Evolutionary conservation across 129 eudicot genomes (phyloP).

Genomic region (Helichrysum umbraculigerum): DNA sequence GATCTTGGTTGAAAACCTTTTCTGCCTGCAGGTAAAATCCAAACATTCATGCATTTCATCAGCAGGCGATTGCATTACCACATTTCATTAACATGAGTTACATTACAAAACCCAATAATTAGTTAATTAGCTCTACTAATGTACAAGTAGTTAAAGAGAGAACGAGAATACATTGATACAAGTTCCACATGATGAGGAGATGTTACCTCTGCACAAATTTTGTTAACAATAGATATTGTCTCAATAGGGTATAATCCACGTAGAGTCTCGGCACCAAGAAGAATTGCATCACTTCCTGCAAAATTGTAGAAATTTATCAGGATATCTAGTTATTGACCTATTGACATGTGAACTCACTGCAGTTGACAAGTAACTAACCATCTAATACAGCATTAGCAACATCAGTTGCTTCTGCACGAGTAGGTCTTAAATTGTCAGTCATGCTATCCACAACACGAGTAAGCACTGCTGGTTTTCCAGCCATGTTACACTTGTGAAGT

Average conservation of each 20-base stretch:
- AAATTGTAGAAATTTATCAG: background rate
- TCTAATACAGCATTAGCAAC: conserved; percentile 81
- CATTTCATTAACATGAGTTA: background rate
- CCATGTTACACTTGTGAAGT: conserved; percentile 76
- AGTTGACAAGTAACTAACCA: conserved; percentile 36
- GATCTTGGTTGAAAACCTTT: conserved; percentile 65
- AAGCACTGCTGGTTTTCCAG: conserved; percentile 74
- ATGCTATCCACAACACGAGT: conserved; percentile 87
- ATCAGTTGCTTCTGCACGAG: conserved; percentile 89
- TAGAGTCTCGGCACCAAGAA: conserved; percentile 79
- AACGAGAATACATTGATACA: background rate
- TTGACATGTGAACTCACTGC: background rate
- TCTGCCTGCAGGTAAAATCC: conserved; percentile 48
- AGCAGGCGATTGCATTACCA: conserved; percentile 18
- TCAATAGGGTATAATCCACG: conserved; percentile 74
- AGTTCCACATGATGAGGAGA: background rate
- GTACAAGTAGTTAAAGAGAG: background rate
- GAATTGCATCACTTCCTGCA: conserved; percentile 79
- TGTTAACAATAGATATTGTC: conserved; percentile 59
- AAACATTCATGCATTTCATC: conserved; percentile 16
- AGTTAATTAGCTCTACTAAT: background rate
- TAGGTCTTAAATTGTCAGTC: conserved; percentile 73
- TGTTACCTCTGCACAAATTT: conserved; percentile 70
- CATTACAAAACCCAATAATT: background rate
- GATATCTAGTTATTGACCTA: background rate